Conservation (phyloP, 495 filamentous ascomycete genomes). For the Aspergillus nanangensis region DNA sequence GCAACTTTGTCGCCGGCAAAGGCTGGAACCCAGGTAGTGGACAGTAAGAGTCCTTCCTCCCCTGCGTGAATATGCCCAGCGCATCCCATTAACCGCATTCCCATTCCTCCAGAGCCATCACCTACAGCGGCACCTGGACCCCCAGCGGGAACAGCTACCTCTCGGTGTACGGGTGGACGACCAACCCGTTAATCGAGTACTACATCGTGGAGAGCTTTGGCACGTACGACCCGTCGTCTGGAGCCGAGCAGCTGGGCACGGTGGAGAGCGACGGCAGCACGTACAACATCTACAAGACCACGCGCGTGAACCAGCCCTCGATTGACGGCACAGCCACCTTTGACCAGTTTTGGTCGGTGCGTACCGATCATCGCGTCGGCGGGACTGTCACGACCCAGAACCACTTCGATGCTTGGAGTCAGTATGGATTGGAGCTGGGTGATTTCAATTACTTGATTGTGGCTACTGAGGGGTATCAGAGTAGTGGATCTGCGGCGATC, state of each 20-base stretch:
- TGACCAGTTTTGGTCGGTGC: constrained; percentile 59
- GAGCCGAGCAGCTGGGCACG: constrained; percentile 45
- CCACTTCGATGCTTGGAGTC: constrained; percentile 61
- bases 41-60: constrained; percentile 21
- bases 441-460: constrained; percentile 56
- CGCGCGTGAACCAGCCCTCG: constrained; percentile 54
- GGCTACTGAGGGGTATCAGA: constrained; percentile 53
- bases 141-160: constrained; percentile 56
- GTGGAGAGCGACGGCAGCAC: constrained; percentile 54
- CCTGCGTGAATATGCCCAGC: background rate
- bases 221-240: constrained; percentile 44
- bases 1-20: constrained; percentile 60
- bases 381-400: constrained; percentile 50
- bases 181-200: constrained; percentile 57
- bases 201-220: constrained; percentile 59
- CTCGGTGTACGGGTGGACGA: constrained; percentile 61
- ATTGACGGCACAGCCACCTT: constrained; percentile 58
- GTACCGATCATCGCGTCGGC: constrained; percentile 44
- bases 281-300: constrained; percentile 60
- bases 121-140: constrained; percentile 48
- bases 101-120: constrained; percentile 38
- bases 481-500: constrained; percentile 46
- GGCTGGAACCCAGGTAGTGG: constrained; percentile 51
- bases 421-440: constrained; percentile 42
- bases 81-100: background rate